Evolutionary conservation across 2,329 filamentous ascomycete species (phyloP).

Genomic region (Fusarium nematophilum): DNA sequence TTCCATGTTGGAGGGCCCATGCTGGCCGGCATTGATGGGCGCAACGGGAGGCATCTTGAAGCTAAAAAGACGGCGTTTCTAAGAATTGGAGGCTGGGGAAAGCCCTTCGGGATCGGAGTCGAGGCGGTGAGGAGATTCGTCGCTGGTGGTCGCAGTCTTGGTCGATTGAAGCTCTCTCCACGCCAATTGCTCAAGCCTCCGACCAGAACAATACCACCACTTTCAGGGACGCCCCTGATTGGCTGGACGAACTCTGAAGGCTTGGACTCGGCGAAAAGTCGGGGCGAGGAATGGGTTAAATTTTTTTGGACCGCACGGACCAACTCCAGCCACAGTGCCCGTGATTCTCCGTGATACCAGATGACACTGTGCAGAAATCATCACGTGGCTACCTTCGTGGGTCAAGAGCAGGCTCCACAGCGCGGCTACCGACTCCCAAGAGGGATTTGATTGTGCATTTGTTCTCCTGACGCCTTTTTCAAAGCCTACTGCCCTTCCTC

Average conservation of each 20-base stretch:
- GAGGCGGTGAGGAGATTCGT: conserved; percentile 2
- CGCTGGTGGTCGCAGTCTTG: conserved; percentile 20
- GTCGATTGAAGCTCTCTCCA: conserved; percentile 30
- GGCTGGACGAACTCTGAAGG: conserved; percentile 20
- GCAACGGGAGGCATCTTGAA: conserved; percentile 56
- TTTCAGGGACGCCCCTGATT: conserved; percentile 38
- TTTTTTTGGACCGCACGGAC: conserved; percentile 30
- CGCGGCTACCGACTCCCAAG: conserved; percentile 32
- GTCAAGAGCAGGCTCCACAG: conserved; percentile 42
- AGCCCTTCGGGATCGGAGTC: background rate
- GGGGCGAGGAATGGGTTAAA: conserved; percentile 21
- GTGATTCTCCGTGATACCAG: conserved; percentile 6
- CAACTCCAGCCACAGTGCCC: conserved; percentile 43
- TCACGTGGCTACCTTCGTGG: conserved; percentile 53
- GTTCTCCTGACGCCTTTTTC: conserved; percentile 23
- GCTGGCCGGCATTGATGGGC: conserved; percentile 53
- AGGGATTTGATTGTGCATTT: conserved; percentile 40
- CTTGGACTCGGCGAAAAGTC: conserved; percentile 44
- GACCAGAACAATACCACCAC: conserved; percentile 21
- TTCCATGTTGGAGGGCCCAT: conserved; percentile 64
- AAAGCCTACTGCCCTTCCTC: conserved; percentile 9
- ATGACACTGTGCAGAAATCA: conserved; percentile 42
- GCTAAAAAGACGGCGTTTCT: background rate
- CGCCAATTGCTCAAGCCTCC: conserved; percentile 10
- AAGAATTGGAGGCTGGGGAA: background rate